phyloP scores from a whole-genome alignment of 768 basidiomycete genomes.

The Sporobolomyces roseus region DNA sequence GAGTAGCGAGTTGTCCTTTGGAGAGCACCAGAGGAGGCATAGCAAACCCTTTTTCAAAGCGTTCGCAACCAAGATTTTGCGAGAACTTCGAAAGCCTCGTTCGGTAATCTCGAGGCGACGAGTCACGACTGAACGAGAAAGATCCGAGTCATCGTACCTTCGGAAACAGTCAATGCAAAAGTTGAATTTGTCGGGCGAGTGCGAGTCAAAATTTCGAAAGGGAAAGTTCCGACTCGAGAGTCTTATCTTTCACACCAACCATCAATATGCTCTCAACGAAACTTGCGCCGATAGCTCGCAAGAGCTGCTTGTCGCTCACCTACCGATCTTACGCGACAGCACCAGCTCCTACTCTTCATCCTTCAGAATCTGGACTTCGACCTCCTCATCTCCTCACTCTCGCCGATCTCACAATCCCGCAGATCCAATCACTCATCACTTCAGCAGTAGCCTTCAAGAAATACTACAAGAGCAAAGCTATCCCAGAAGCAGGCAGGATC shows the following conservation, averaged over 20 bases:
- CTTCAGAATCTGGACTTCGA: slow-evolving; percentile 25
- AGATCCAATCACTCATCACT: slow-evolving; percentile 64
- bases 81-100: no score
- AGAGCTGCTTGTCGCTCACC: slow-evolving; percentile 10
- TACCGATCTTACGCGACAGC: slow-evolving; percentile 28
- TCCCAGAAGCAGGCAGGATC: slow-evolving; percentile 28
- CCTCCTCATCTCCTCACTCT: slow-evolving; percentile 77
- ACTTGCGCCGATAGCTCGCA: slow-evolving; percentile 11
- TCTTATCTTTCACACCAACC: slow-evolving; percentile 1
- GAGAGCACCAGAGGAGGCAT: no score
- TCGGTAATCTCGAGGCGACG: no score
- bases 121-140: no score
- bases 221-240: not conserved
- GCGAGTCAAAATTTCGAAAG: not conserved
- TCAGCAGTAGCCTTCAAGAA: slow-evolving; percentile 58
- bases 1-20: no score
- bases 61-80: no score
- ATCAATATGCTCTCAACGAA: slow-evolving; percentile 14
- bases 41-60: no score
- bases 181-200: slow-evolving; percentile 5
- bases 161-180: no score
- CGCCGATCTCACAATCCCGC: slow-evolving; percentile 73
- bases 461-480: slow-evolving; percentile 35
- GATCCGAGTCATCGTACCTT: no score
- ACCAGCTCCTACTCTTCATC: slow-evolving; percentile 27